These are phyloP conservation scores for Fusarium torreyae DNA, from an alignment of 2,329 filamentous ascomycete species.

Conservation along the genomic window DNA sequence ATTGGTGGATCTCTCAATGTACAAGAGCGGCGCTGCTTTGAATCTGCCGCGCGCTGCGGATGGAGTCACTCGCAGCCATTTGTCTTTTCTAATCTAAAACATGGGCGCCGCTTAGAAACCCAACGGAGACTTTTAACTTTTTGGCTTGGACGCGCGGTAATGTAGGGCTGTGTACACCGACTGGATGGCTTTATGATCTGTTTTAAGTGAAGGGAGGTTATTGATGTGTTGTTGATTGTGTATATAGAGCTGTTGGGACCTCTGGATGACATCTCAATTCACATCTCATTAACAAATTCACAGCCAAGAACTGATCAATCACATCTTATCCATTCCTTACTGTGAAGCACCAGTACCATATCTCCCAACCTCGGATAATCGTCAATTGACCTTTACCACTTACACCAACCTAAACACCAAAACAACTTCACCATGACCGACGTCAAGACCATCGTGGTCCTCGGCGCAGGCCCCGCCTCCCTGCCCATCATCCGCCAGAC, in stretches of 20 bases:
- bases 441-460: constrained; percentile 62
- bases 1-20: neutral
- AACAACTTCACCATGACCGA: constrained; percentile 32
- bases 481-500: constrained; percentile 66
- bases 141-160: constrained; percentile 5
- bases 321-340: neutral
- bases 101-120: too few species aligned
- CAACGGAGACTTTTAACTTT: constrained; percentile 6
- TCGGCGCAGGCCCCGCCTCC: constrained; percentile 65
- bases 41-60: constrained; percentile 16
- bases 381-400: neutral
- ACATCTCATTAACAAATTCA: neutral
- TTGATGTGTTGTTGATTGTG: neutral
- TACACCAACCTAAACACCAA: constrained; percentile 11
- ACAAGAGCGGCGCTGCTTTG: neutral
- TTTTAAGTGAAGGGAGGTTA: constrained; percentile 9
- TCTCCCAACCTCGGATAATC: neutral
- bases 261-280: constrained; percentile 10
- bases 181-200: constrained; percentile 15
- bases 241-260: constrained; percentile 20
- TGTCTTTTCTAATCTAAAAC: neutral
- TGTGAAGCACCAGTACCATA: neutral
- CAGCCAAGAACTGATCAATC: constrained; percentile 3
- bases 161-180: neutral
- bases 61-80: neutral